Percentiles rank a stretch among this genome's conserved stretches.
Conservation (phyloP, 2,329 filamentous ascomycete species). For the Phyllachora maydis region DNA sequence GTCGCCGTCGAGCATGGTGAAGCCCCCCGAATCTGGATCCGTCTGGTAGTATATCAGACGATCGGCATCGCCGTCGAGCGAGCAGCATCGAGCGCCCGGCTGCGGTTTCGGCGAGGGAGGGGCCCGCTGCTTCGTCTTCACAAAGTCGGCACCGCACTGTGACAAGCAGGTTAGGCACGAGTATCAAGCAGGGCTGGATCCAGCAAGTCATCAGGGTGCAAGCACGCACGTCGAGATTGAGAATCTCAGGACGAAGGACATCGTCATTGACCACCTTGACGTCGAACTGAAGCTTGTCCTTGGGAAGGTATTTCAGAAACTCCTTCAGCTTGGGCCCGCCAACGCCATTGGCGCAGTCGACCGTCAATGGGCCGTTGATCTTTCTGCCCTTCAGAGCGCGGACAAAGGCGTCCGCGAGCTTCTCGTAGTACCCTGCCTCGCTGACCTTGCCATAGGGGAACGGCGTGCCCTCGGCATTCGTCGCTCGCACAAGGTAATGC, state of each 20-base stretch:
- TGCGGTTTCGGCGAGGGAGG: conserved; percentile 65
- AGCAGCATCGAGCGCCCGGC: conserved; percentile 63
- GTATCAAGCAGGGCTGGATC: too few relatives aligned
- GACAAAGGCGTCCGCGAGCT: conserved; percentile 69
- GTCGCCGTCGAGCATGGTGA: conserved; percentile 88
- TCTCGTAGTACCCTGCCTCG: conserved; percentile 88
- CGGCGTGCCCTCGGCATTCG: conserved; percentile 78
- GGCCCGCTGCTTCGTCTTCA: conserved; percentile 90
- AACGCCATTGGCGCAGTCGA: conserved; percentile 94
- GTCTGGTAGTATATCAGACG: conserved; percentile 89
- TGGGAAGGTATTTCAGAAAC: conserved; percentile 63
- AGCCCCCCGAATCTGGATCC: conserved; percentile 60
- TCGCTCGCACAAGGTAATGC: conserved; percentile 85
- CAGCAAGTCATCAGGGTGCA: background rate
- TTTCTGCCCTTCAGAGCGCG: conserved; percentile 61
- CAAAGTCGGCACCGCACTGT: conserved; percentile 92
- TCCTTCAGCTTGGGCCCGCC: conserved; percentile 80
- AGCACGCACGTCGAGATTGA: conserved; percentile 66
- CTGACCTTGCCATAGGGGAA: conserved; percentile 77
- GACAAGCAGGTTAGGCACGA: conserved; percentile 6
- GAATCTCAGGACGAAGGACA: conserved; percentile 67
- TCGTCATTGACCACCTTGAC: conserved; percentile 86
- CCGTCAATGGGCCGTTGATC: conserved; percentile 52
- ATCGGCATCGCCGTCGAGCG: conserved; percentile 88
- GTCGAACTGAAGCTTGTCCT: conserved; percentile 49